Percentiles rank a stretch among this genome's conserved stretches.
Evolutionary conservation across 768 basidiomycete genomes (phyloP).

Genomic region (Agaricus blazei): DNA sequence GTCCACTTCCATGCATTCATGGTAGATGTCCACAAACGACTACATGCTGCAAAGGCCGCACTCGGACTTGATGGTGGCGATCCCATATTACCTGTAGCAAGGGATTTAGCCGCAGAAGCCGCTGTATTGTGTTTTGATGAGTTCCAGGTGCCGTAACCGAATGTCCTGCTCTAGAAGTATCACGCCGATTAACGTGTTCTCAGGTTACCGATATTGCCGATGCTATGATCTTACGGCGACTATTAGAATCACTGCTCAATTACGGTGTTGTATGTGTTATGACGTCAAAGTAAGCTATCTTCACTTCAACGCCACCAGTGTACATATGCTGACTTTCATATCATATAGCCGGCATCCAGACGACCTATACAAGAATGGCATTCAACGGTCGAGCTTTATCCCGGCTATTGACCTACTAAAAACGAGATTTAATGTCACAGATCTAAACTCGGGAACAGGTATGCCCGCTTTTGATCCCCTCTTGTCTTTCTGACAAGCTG

Average conservation of each 20-base stretch:
- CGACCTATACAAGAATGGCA: conserved; percentile 97
- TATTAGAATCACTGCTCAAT: conserved; percentile 81
- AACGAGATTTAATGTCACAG: conserved; percentile 77
- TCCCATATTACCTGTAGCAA: conserved; percentile 81
- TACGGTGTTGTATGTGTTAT: conserved; percentile 92
- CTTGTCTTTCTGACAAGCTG: conserved; percentile 1
- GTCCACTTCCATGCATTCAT: conserved; percentile 99
- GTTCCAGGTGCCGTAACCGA: conserved; percentile 65
- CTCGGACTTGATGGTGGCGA: conserved; percentile 71
- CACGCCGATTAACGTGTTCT: neutral
- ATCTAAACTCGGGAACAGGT: conserved; percentile 96
- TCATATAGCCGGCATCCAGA: conserved; percentile 90
- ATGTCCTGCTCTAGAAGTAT: neutral
- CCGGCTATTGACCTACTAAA: conserved; percentile 95
- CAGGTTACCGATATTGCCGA: conserved; percentile 96
- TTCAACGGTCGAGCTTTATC: conserved; percentile 91
- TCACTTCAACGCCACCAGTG: too few species aligned
- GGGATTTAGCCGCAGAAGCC: conserved; percentile 81
- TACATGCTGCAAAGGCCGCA: conserved; percentile 75
- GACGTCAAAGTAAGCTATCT: conserved; percentile 85
- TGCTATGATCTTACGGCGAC: conserved; percentile 92
- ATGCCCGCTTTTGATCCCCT: conserved; percentile 14
- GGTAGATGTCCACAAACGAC: conserved; percentile 94
- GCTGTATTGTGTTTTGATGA: conserved; percentile 94
- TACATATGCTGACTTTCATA: neutral